Base-by-base conservation (phyloP, 2,329 filamentous ascomycete genomes). In the Phaeophleospora eucalypticola region DNA sequence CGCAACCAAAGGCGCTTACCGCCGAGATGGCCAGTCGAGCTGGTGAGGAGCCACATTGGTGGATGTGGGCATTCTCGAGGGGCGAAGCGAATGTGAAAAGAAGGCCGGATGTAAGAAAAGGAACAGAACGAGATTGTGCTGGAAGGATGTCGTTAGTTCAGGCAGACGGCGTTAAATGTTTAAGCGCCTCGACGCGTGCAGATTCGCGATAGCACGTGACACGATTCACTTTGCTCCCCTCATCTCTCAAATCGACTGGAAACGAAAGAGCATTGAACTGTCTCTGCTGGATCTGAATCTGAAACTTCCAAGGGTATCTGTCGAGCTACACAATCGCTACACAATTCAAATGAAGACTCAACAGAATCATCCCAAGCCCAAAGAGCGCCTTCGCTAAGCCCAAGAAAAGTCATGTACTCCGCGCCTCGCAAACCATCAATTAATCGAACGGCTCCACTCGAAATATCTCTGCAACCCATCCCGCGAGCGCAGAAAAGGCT, bases 11-110 rank as follows among this genome's bases (percentile, higher is more conserved):
- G 40, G 15, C 50, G 52, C 62, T 54, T 60, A 71, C 75, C 73
- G 47, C 72, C 69, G 46, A 82, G 76, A 70, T 44, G 71, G 75
- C 33, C 79, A 72, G 58, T 77, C 71, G 58, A n/a, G n/a, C 77
- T 79, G 58, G 83, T 72, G 15, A 78, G 64, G 18, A 77, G 65
- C 76, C 76, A 78, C 76, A 79, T 79, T 12, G 43, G n/a, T 50
- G 14, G 15, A 2, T 4, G 21, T 33, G 6, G 27, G 4, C 14
- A 20, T 32, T 41, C 15, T 29, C 24, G 24, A 29, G 24, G 24
- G 24, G 6, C n/a, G n/a, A n/a, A n/a, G n/a, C n/a, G n/a, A n/a
- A n/a, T n/a, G n/a, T n/a, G n/a, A n/a, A n/a, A n/a, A n/a, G n/a
- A n/a, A n/a, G n/a, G n/a, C n/a, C n/a, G n/a, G n/a, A n/a, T n/a